Percentiles rank a stretch among this genome's conserved stretches.
These are phyloP conservation scores for Ceratocystis albifundus DNA, from an alignment of 2,329 filamentous ascomycete species.

Conservation along the genomic window DNA sequence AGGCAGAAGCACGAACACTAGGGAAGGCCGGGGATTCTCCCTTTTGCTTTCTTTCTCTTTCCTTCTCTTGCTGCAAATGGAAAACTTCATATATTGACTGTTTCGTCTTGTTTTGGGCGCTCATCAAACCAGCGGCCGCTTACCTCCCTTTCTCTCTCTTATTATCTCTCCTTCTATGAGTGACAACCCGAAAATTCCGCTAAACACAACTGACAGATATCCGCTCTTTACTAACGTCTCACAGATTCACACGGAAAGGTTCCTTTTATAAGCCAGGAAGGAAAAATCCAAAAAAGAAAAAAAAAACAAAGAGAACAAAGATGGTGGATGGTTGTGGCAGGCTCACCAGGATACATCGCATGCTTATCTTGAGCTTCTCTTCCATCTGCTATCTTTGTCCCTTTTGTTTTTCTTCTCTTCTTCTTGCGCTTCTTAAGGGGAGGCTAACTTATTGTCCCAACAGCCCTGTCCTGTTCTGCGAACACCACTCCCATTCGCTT, in stretches of 20 bases:
- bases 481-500: neutral
- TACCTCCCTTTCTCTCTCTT: neutral
- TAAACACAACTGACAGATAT: neutral
- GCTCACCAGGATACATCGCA: neutral
- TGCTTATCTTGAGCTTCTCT: neutral
- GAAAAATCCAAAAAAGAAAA: neutral
- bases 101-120: conserved; percentile 1
- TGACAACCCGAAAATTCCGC: neutral
- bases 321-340: neutral
- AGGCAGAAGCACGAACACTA: neutral
- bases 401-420: neutral
- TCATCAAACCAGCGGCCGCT: neutral
- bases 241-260: neutral
- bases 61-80: conserved; percentile 11
- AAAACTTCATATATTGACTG: conserved; percentile 9
- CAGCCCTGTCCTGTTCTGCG: neutral
- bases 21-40: conserved; percentile 5
- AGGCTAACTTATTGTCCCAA: conserved; percentile 12
- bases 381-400: neutral
- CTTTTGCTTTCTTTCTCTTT: conserved; percentile 5
- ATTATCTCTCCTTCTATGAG: neutral
- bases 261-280: neutral
- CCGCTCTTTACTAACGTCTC: neutral
- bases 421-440: neutral
- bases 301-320: neutral